Conservation (phyloP, 2,329 filamentous ascomycete species). For the Monilinia vaccinii-corymbosi region DNA sequence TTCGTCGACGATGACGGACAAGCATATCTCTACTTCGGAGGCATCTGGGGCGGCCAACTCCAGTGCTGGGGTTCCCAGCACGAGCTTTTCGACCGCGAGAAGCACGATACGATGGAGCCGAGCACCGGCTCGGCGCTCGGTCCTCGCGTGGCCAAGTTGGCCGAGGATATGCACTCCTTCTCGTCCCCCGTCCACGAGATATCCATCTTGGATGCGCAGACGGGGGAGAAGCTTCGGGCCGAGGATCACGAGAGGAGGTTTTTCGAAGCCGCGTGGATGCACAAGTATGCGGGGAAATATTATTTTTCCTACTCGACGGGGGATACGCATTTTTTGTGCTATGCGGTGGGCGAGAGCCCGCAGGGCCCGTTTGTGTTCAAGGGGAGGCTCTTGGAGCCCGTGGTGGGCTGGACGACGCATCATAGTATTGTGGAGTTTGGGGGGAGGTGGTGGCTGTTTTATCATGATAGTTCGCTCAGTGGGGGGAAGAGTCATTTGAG, state of each 20-base stretch:
- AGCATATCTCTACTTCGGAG: slow-evolving; percentile 67
- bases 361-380: slow-evolving; percentile 65
- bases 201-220: slow-evolving; percentile 51
- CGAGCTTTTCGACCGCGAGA: slow-evolving; percentile 44
- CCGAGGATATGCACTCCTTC: slow-evolving; percentile 57
- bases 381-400: slow-evolving; percentile 64
- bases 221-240: slow-evolving; percentile 46
- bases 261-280: slow-evolving; percentile 76
- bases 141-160: slow-evolving; percentile 57
- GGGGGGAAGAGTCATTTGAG: slow-evolving; percentile 61
- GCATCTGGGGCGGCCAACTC: slow-evolving; percentile 72
- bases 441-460: slow-evolving; percentile 65
- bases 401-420: slow-evolving; percentile 74
- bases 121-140: slow-evolving; percentile 49
- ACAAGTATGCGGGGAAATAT: slow-evolving; percentile 60
- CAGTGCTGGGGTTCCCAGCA: slow-evolving; percentile 53
- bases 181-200: slow-evolving; percentile 47
- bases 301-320: slow-evolving; percentile 74
- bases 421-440: slow-evolving; percentile 69
- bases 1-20: slow-evolving; percentile 65
- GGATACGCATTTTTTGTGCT: slow-evolving; percentile 66
- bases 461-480: slow-evolving; percentile 64
- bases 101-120: slow-evolving; percentile 51
- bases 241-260: slow-evolving; percentile 67
- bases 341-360: slow-evolving; percentile 55